Percentiles rank a stretch among this genome's conserved stretches.
phyloP scores from a whole-genome alignment of 495 filamentous ascomycete genomes.

The Aspergillus conjunctus region DNA sequence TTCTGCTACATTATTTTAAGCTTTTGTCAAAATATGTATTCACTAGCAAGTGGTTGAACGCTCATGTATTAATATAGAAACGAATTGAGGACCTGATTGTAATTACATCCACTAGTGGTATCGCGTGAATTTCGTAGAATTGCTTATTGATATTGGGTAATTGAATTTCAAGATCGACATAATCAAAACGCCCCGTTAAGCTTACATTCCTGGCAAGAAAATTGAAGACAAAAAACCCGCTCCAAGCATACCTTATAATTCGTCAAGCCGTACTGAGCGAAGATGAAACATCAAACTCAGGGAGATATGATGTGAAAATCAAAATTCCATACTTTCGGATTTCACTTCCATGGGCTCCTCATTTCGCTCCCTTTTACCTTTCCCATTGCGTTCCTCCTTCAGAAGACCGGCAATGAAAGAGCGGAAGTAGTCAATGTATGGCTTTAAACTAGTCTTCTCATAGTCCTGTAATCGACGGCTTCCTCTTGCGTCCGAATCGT shows the following conservation, averaged over 20 bases:
- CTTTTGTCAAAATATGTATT: constrained; percentile 3
- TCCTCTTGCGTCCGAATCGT: constrained; percentile 40
- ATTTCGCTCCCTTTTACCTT: constrained; percentile 74
- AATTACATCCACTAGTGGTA: constrained; percentile 11
- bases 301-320: constrained; percentile 7
- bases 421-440: constrained; percentile 88
- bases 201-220: background rate
- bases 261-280: background rate
- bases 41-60: constrained; percentile 6
- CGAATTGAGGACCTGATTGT: constrained; percentile 21
- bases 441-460: constrained; percentile 94
- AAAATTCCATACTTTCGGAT: constrained; percentile 58
- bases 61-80: constrained; percentile 31
- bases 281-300: background rate
- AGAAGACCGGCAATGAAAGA: constrained; percentile 75
- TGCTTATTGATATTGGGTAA: too few species aligned
- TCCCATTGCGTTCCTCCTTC: constrained; percentile 75
- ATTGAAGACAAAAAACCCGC: constrained; percentile 16
- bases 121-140: background rate
- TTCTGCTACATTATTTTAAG: constrained; percentile 1
- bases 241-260: constrained; percentile 11
- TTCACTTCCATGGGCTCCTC: constrained; percentile 53
- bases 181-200: constrained; percentile 5
- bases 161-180: constrained; percentile 3
- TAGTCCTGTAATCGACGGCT: constrained; percentile 71